Base-by-base conservation (phyloP, 2,329 filamentous ascomycete species). In the Fusarium humuli region DNA sequence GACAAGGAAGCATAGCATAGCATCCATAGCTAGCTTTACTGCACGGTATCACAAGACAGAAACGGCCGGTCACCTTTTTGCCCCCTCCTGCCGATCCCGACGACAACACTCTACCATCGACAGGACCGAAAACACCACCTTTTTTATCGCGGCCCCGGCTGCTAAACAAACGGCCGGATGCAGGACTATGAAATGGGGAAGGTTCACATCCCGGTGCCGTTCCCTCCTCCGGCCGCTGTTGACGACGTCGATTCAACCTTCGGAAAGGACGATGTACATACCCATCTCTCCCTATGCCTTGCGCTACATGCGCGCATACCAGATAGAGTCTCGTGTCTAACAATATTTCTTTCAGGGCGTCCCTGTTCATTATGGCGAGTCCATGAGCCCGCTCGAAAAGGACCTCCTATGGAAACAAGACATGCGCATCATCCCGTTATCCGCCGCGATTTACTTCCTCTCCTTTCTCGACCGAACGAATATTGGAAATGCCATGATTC, bases 391-490 rank as follows among this genome's bases (percentile, higher is more conserved):
- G 3, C 63, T 76, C 45, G 80, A 82, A 52, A 81, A 79, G 57
- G 74, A 77, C 8, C 80, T 88, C 9, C 67, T 88, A 25, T 80
- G 84, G 78, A 89, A 87, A 72, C 88, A 91, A 73, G 90, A 92
- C 76, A 63, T 87, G 20, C 84, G 86, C 57, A 90, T 92, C 60
- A 81, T 92, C 16, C 90, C 90, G 2, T 79, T 92, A 16, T 87
- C 84, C n/a, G 87, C 88, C 9, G 81, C 78, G 55, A 90, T 92
- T 53, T 92, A 91, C 77, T 83, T 92, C 47, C 83, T 92, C 23
- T 90, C 88, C 78, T 92, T 90, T 76, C 84, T 92, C 25, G 90
- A 92, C 78, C 83, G 88, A 45, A 86, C 88, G 58, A 92, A 92
- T 77, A 92, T 92, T 61, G 89, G 89, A 74, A 91, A 91, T 76